Conservation (phyloP, 768 basidiomycete genomes). For the Neoboletus subvelutipes region DNA sequence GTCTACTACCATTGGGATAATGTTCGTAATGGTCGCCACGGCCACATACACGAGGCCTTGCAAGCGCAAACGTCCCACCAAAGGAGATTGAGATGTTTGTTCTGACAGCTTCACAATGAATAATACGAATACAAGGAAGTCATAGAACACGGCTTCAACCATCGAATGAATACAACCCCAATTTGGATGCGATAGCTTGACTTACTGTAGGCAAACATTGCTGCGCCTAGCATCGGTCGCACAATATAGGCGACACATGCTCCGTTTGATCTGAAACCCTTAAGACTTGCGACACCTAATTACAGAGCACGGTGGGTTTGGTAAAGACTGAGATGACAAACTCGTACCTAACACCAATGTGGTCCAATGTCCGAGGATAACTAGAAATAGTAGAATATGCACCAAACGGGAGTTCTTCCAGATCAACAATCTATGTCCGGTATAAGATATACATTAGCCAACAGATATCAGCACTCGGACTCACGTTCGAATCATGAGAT, state of each 20-base stretch:
- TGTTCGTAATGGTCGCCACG: slow-evolving; percentile 9
- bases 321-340: no score
- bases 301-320: no score
- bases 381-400: no score
- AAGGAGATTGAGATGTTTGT: not conserved
- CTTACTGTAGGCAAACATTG: no score
- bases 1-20: slow-evolving; percentile 9
- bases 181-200: no score
- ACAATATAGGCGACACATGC: not conserved
- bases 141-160: no score
- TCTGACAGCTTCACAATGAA: no score
- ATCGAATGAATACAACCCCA: not conserved
- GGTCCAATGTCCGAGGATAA: no score
- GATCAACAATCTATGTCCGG: not conserved
- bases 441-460: not conserved
- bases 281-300: not conserved
- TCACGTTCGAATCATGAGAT: no score
- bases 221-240: not conserved
- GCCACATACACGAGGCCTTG: not conserved
- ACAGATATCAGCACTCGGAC: not conserved
- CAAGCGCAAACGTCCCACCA: no score
- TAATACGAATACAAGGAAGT: no score
- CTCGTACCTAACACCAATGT: not conserved
- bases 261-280: not conserved
- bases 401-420: no score